These are phyloP conservation scores for Peziza echinospora DNA, from an alignment of 495 filamentous ascomycete species.

Conservation along the genomic window DNA sequence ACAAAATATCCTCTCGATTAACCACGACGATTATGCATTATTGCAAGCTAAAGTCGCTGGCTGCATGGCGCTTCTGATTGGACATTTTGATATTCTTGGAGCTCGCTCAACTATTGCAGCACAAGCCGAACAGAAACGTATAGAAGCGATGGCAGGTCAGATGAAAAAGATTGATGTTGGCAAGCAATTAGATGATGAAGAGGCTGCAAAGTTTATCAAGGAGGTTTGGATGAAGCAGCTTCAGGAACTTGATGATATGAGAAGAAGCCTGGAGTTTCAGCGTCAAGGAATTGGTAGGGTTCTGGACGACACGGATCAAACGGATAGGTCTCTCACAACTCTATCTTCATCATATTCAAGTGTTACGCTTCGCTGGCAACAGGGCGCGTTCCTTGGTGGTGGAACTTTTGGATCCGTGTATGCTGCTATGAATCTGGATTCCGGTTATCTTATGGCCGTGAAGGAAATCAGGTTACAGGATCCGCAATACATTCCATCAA, in stretches of 20 bases:
- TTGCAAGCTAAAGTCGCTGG: constrained; percentile 77
- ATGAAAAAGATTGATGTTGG: constrained; percentile 53
- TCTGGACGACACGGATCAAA: constrained; percentile 81
- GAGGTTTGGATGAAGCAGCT: constrained; percentile 51
- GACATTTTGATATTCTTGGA: constrained; percentile 98
- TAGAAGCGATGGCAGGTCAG: constrained; percentile 54
- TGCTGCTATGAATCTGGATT: constrained; percentile 88
- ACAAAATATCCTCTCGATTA: constrained; percentile 69
- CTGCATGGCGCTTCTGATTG: constrained; percentile 93
- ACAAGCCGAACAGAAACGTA: constrained; percentile 66
- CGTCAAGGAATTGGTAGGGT: constrained; percentile 74
- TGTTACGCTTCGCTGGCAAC: constrained; percentile 88
- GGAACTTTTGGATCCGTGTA: constrained; percentile 96
- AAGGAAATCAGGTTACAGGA: constrained; percentile 97
- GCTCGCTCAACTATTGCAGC: constrained; percentile 80
- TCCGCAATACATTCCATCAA: constrained; percentile 81
- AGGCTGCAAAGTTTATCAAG: constrained; percentile 49
- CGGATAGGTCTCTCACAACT: constrained; percentile 80
- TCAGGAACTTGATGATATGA: constrained; percentile 47
- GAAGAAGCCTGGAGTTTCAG: constrained; percentile 66
- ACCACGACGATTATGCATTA: constrained; percentile 60
- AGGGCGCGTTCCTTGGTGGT: constrained; percentile 89
- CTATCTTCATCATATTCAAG: constrained; percentile 86
- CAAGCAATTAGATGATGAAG: constrained; percentile 61
- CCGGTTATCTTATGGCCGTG: constrained; percentile 89